Evolutionary conservation across 805 yeast genomes (phyloP).

Genomic region (Starmerella gropengiesseri): DNA sequence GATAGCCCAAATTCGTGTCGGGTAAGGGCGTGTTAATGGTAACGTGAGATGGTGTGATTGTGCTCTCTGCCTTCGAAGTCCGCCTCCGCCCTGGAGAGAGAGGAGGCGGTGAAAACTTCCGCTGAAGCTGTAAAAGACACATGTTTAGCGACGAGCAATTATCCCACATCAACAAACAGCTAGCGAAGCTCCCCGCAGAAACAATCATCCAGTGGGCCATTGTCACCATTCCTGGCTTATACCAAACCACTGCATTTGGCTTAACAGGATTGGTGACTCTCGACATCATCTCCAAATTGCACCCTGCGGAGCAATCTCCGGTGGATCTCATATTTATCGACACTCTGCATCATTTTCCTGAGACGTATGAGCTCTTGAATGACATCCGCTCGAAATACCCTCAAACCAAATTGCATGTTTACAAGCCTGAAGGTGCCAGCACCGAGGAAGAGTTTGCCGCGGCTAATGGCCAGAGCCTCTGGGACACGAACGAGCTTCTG

Average conservation of each 20-base stretch:
- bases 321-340: conserved; percentile 77
- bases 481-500: conserved; percentile 71
- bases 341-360: conserved; percentile 91
- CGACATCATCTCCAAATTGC: conserved; percentile 60
- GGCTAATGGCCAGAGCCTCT: conserved; percentile 62
- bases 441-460: conserved; percentile 53
- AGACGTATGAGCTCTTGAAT: conserved; percentile 65
- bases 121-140: not conserved
- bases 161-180: conserved; percentile 51
- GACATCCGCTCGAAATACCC: conserved; percentile 49
- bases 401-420: conserved; percentile 46
- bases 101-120: no score
- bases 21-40: no score
- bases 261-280: conserved; percentile 80
- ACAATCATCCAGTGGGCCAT: conserved; percentile 75
- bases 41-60: no score
- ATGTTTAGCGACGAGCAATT: conserved; percentile 38
- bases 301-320: conserved; percentile 30
- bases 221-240: conserved; percentile 69
- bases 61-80: no score
- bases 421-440: conserved; percentile 48
- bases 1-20: no score
- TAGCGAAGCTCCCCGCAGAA: conserved; percentile 49
- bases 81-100: no score
- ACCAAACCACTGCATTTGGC: conserved; percentile 92